Conservation (phyloP, 2,329 filamentous ascomycete species). For the Calonectria naviculata region DNA sequence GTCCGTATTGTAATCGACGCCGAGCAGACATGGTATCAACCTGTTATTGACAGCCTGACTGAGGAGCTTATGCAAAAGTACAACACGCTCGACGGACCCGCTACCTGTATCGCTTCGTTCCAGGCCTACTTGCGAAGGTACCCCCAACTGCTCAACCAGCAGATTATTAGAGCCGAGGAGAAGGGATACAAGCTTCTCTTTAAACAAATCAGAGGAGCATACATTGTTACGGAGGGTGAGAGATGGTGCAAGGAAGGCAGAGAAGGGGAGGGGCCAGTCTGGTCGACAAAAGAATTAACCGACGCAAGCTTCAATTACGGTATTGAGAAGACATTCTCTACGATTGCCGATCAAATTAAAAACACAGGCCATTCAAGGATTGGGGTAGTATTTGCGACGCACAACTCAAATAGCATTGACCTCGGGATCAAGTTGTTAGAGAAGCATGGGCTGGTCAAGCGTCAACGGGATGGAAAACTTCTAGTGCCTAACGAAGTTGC, state of each 20-base stretch:
- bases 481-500: slow-evolving; percentile 12
- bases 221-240: slow-evolving; percentile 25
- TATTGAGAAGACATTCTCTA: slow-evolving; percentile 22
- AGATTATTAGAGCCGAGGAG: slow-evolving; percentile 30
- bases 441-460: slow-evolving; percentile 15
- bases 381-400: slow-evolving; percentile 23
- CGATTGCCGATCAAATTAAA: slow-evolving; percentile 12
- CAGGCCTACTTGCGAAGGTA: slow-evolving; percentile 33
- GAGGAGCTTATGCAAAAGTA: slow-evolving; percentile 38
- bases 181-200: slow-evolving; percentile 35
- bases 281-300: slow-evolving; percentile 17
- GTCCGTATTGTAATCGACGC: slow-evolving; percentile 36
- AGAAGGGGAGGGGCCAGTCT: slow-evolving; percentile 19
- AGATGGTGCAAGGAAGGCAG: slow-evolving; percentile 22
- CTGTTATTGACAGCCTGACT: slow-evolving; percentile 31
- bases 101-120: slow-evolving; percentile 35
- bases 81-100: slow-evolving; percentile 29
- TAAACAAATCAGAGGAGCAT: slow-evolving; percentile 25
- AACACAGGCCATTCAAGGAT: slow-evolving; percentile 18
- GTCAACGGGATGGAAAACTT: slow-evolving; percentile 2
- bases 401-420: slow-evolving; percentile 27
- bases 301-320: slow-evolving; percentile 29
- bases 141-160: slow-evolving; percentile 34
- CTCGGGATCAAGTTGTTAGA: slow-evolving; percentile 22
- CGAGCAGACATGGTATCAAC: slow-evolving; percentile 35